Base-by-base conservation (phyloP, 108 stramenopile genomes). In the Nitzschia sp. region DNA sequence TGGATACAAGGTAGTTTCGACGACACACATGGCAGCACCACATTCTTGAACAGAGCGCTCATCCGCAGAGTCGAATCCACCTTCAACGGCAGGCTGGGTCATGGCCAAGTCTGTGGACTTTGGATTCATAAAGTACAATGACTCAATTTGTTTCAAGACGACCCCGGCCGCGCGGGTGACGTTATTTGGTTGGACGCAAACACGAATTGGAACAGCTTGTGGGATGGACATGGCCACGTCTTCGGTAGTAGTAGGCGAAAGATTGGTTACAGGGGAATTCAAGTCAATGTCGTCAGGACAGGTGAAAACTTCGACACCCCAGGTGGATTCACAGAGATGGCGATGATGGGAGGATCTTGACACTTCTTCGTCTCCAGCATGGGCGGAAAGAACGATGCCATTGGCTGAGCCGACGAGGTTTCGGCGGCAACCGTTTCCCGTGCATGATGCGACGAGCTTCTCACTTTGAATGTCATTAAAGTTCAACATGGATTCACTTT, bases 111-210 rank as follows among this genome's bases (percentile, higher is more conserved):
- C 21, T 8, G 18, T 19, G n/a, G 53, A 17, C 11, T 8, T 15
- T 11, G 11, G 11, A 42, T 42, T 42, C 38, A 11, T 42, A 21
- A 29, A 57, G 21, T 57, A 57, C 26, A 57, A 30, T 4, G 56
- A 57, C n/a, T 57, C 15, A 21, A 57, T 28, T 8, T 25, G 27
- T 30, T 57, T 57, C 27, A 57, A 2, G 15, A 18, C 9, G 9
- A 18, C 56, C 26, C 56, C 56, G 8, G 56, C 56, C 21, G 26
- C n/a, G 2, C 2, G 11, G 26, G 56, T 28, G 2, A 18, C 30
- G 29, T 25, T 28, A 57, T 57, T 57, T 4, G 56, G 56, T 57
- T 57, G 56, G 29, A 57, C 31, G 56, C 56, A 57, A 5, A 57
- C 5, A 57, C 30, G 56, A 5, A 57, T 30, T 4, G 56, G 30